Evolutionary conservation across 805 yeast species (phyloP), one percentile per base, ranked within the genome.

Genomic region (Wickerhamiella domercqiae): DNA sequence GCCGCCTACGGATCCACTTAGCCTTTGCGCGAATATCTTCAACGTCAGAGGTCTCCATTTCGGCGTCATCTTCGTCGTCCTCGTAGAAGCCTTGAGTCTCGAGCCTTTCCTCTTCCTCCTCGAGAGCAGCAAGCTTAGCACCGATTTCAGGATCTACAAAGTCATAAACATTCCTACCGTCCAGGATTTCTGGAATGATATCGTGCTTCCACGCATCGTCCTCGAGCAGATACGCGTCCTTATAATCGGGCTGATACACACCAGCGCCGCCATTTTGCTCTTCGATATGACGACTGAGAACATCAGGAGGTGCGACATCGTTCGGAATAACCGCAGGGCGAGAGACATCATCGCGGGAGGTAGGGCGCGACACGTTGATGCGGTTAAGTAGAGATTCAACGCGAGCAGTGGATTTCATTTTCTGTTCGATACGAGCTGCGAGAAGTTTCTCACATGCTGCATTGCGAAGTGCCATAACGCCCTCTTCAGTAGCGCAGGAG

Each of bases 171-270:
- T 90, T 90, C 66, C 75, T 79, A 63, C 99, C 99, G 54, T 90
- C 84, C 57, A 90, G 66, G 38, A 90, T 70, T 67, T 90, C 99
- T 20, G 99, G 99, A 83, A 90, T 83, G 45, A 78, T 70, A 61
- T 90, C 99, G 48, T 83, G 74, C 70, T 87, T 87, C 99, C 99
- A 90, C 47, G 82, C 93, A 37, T 87, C 97, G 56, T 90, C 87
- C 49, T 87, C 98, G 50, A 90, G 67, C 44, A 90, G 49, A 61
- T 93, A 90, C 54, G 77, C 79, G 55, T 87, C 97, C 59, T 84
- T 82, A 63, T 90, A 68, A 64, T 90, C 84, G 56, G 90, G 73
- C 64, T 84, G 90, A 68, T 64, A 90, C 25, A 90, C 98, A 68
- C 98, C 98, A 32, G 98, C 96, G 57, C 98, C 98, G 56, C 98